Base-by-base conservation (phyloP, 1,139 yeast species). In the Debaryomycetaceae sp. region DNA sequence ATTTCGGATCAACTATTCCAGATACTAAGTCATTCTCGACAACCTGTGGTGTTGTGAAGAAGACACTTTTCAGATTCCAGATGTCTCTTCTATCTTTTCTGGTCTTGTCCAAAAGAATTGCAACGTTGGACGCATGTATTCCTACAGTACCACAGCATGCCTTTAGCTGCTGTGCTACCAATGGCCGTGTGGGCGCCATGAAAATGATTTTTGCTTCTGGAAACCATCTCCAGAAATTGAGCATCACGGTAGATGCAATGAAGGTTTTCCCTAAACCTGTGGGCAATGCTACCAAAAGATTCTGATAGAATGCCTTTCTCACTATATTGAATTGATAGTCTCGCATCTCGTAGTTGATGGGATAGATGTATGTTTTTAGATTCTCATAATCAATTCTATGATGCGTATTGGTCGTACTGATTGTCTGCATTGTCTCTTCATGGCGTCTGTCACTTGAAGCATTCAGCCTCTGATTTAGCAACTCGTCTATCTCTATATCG, bases 211-310 rank as follows among this genome's bases (percentile, higher is more conserved):
- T 93, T 5, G 90, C 81, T 11, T 68, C 65, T 6, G 79, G 80
- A 41, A 84, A 87, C 99, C 99, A 95, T 42, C 96, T 69, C 54
- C 79, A 83, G 66, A 79, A 95, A 59, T 95, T 95, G 46, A 91
- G 73, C 89, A 95, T 95, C 27, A 93, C 95, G 0, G 96, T 85
- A 37, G 95, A 83, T 1, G 99, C 98, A 56, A 95, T 90, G 53
- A 95, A 90, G 0, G 99, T 95, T 65, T 95, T 95, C 40, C 99
- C 99, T 62, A 91, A 74, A 53, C 99, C 99, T 0, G 99, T 95
- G 0, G 99, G 99, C 24, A 95, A 76, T 0, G 98, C 96, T 55
- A 95, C 93, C 37, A 95, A 68, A 4, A 85, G 63, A 58, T 95
- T 95, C 50, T 83, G 75, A 56, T 78, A 83, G 41, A 95, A 69